Evolutionary conservation across 2,329 filamentous ascomycete species (phyloP), one percentile per base, ranked within the genome.

Genomic region (Aspergillus pseudoviridinutans): DNA sequence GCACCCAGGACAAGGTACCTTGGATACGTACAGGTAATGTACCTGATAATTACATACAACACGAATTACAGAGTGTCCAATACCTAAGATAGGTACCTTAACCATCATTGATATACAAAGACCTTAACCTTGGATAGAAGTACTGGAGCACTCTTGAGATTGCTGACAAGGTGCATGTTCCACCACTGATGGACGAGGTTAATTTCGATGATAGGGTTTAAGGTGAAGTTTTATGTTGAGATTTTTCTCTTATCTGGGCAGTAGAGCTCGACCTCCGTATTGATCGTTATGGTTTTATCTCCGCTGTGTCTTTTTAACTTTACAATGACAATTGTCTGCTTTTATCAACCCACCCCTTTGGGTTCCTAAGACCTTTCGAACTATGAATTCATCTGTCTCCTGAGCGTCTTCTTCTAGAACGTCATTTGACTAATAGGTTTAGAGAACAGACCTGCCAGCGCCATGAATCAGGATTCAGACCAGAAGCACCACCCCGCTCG

Each of bases 391-490:
- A 3, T 7, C 14, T 17, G 32, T 38, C 32, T 38, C 14, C 32
- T 38, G 32, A 38, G 14, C 14, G 32, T 38, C 7, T 17, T 38
- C 32, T 38, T 38, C 14, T 17, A n/a, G 14, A 38, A 38, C 14
- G 4, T n/a, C 6, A 17, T 38, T 17, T 14, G 32, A 17, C 14
- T 17, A 17, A 17, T 38, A 24, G 5, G 10, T 27, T 10, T 12
- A 14, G 14, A 14, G 50, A 44, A 58, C n/a, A 60, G 58, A 44
- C 51, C 52, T 28, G 49, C 53, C 50, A 41, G 50, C 12, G 38
- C 53, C 22, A 61, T 65, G 55, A 54, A 55, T 25, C 56, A 44
- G 9, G 49, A 53, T 46, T 71, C 81, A 50, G 79, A 64, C 54
- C 51, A 52, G 50, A 62, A 67, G 54, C 57, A 62, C 41, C 41